These are phyloP conservation scores for Epichloe festucae DNA, from an alignment of 2,329 filamentous ascomycete species.

Conservation along the genomic window DNA sequence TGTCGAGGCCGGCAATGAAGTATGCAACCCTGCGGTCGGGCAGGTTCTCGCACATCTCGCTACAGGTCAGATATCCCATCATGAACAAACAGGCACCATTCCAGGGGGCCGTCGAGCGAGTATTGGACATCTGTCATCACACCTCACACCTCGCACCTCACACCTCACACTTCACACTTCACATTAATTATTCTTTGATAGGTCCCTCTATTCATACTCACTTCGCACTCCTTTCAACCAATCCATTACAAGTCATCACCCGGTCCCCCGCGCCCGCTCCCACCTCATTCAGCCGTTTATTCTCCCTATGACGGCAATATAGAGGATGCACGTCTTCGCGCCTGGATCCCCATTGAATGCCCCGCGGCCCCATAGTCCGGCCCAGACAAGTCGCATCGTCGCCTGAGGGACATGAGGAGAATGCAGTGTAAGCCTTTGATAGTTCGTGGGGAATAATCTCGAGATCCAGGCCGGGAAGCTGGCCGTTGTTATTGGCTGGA, in stretches of 20 bases:
- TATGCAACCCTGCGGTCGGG: slow-evolving; percentile 17
- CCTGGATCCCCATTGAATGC: slow-evolving; percentile 22
- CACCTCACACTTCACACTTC: too few relatives aligned
- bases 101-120: too few relatives aligned
- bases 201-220: too few relatives aligned
- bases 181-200: too few relatives aligned
- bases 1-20: slow-evolving; percentile 16
- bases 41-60: too few relatives aligned
- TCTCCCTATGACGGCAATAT: slow-evolving; percentile 15
- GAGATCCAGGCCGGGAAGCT: slow-evolving; percentile 20
- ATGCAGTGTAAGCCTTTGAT: slow-evolving; percentile 16
- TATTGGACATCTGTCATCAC: too few relatives aligned
- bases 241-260: neutral
- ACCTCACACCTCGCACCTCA: too few relatives aligned
- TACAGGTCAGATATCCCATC: too few relatives aligned
- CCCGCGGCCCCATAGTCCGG: slow-evolving; percentile 23
- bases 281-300: too few relatives aligned
- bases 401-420: slow-evolving; percentile 11
- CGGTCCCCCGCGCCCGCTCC: too few relatives aligned
- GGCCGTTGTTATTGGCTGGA: slow-evolving; percentile 6
- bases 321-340: slow-evolving; percentile 19
- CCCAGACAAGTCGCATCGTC: slow-evolving; percentile 9
- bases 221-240: too few relatives aligned
- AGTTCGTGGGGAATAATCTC: slow-evolving; percentile 17
- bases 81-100: too few relatives aligned